Evolutionary conservation across 2,329 filamentous ascomycete genomes (phyloP), one percentile per base, ranked within the genome.

Genomic region (Colletotrichum gloeosporioides): DNA sequence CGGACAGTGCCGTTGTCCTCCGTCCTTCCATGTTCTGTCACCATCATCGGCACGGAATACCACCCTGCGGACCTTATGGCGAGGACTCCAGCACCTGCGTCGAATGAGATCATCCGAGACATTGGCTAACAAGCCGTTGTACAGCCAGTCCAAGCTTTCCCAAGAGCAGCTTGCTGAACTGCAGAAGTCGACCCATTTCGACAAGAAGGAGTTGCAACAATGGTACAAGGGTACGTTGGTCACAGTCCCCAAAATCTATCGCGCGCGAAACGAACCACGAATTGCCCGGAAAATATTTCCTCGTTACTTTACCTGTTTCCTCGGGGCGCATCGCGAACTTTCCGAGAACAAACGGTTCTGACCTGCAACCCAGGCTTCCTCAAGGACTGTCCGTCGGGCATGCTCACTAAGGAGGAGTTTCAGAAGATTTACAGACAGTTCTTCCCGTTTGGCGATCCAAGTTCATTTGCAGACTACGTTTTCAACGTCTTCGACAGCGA

Each of bases 371-470:
- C 82, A 98, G 96, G 96, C 79, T 99, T 99, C 88, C 91, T 99
- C 77, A 99, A 99, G 89, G 97, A 99, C 87, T 99, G 97, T 87
- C 97, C 97, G 6, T 96, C 95, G 57, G 97, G 97, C 85, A 98
- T 96, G 90, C 94, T 99, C 85, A 97, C 95, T 82, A 99, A 99
- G 88, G 94, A 98, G 83, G 97, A 99, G 86, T 99, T 99, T 86
- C 97, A 99, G 87, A 99, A 99, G 89, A 99, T 99, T 83, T 99
- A 99, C 88, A 95, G 97, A 82, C 97, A 99, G 86, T 99, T 99
- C 91, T 99, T 99, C 86, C 97, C 97, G 16, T 99, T 99, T 82
- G 97, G 97, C 80, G 97, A 99, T 85, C 97, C 97, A 5, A 98
- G 95, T 31, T 97, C 95, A 4, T 99, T 99, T 84, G 97, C 97